These are phyloP conservation scores for Microcera coccophila DNA, from an alignment of 2,329 filamentous ascomycete species.

Conservation along the genomic window DNA sequence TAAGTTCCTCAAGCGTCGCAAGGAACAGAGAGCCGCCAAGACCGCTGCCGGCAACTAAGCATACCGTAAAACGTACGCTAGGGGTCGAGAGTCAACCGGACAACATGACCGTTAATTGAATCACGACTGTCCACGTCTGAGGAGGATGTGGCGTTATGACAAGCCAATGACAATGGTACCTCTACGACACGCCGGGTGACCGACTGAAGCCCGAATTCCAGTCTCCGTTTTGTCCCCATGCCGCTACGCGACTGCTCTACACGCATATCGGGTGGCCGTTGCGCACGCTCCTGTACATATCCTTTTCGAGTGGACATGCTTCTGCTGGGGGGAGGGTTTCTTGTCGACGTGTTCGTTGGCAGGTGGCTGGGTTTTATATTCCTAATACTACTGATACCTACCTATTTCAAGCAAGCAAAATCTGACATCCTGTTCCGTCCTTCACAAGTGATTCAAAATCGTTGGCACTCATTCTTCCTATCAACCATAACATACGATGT, in stretches of 20 bases:
- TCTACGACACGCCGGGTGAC: conserved; percentile 29
- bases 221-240: conserved; percentile 11
- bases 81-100: conserved; percentile 16
- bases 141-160: neutral
- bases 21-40: conserved; percentile 31
- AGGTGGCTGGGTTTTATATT: conserved; percentile 30
- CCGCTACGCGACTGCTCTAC: neutral
- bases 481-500: too few species aligned
- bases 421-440: neutral
- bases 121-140: neutral
- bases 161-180: conserved; percentile 7
- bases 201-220: conserved; percentile 28
- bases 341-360: conserved; percentile 28
- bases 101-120: conserved; percentile 16
- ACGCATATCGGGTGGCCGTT: neutral
- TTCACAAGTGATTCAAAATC: too few species aligned
- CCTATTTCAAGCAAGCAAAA: conserved; percentile 27
- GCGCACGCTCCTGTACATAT: conserved; percentile 25
- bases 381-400: conserved; percentile 35
- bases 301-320: conserved; percentile 18
- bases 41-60: conserved; percentile 28
- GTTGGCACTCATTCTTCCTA: too few species aligned
- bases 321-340: conserved; percentile 28
- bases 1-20: conserved; percentile 30
- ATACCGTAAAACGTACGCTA: neutral